Conservation (phyloP, 2,329 filamentous ascomycete species). For the Incumbomyces delicatus region DNA sequence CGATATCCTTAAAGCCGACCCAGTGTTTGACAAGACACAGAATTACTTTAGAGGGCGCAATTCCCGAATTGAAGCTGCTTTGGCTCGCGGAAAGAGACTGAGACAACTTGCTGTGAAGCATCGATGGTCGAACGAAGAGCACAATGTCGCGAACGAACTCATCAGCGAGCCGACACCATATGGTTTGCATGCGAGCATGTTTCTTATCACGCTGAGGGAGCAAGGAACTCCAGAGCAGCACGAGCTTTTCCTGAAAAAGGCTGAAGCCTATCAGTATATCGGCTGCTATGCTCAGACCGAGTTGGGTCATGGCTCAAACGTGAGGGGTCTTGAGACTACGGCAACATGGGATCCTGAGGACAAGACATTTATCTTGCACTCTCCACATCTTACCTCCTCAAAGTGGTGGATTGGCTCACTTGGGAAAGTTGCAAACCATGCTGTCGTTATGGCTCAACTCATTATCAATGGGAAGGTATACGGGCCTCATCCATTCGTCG, state of each 20-base stretch:
- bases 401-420: conserved; percentile 83
- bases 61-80: conserved; percentile 58
- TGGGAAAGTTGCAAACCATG: conserved; percentile 65
- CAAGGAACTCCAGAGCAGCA: conserved; percentile 66
- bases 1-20: conserved; percentile 54
- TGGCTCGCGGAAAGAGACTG: conserved; percentile 62
- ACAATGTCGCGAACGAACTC: conserved; percentile 54
- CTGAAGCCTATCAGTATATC: conserved; percentile 60
- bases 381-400: conserved; percentile 61
- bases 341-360: conserved; percentile 64
- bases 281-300: conserved; percentile 77
- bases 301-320: conserved; percentile 68
- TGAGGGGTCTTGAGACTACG: conserved; percentile 61
- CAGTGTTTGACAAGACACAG: conserved; percentile 66
- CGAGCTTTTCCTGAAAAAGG: conserved; percentile 59
- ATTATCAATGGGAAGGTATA: conserved; percentile 57
- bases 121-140: conserved; percentile 58
- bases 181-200: conserved; percentile 62
- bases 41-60: conserved; percentile 65
- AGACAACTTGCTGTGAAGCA: conserved; percentile 57
- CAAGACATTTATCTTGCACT: conserved; percentile 66
- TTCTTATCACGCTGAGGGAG: conserved; percentile 58
- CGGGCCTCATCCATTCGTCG: conserved; percentile 69
- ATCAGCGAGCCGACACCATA: conserved; percentile 66
- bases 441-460: conserved; percentile 70